Base-by-base conservation (phyloP, 2,329 filamentous ascomycete genomes). In the Penicillium polonicum region DNA sequence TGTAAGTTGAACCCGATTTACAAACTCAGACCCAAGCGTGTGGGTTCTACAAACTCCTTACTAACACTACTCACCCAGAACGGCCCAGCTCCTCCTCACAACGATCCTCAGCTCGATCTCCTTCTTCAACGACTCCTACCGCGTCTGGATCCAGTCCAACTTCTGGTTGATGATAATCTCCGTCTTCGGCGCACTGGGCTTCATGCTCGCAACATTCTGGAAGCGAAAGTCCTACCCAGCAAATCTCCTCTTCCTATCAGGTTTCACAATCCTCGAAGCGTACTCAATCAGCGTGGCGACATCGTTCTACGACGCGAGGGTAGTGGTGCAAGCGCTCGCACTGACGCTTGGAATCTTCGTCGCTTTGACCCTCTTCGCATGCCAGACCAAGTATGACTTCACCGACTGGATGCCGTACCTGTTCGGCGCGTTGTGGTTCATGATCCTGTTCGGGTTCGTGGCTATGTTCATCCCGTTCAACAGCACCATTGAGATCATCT, bases 341-440 rank as follows among this genome's bases (percentile, higher is more conserved):
- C 86, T 99, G 57, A 99, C 94, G 1, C 74, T 86, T 10, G 85
- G 80, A 52, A 85, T 88, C 67, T 88, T 88, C 68, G 76, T 87
- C 45, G 83, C 81, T 31, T 74, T 88, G 57, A 87, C 84, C 3
- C 76, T 92, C 44, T 97, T 99, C 74, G 94, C 94, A 49, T 96
- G 92, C 84, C 94, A 99, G 81, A 90, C 90, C 64, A 96, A 95
- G 76, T 99, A 99, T 73, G 94, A 99, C 80, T 99, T 99, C 74
- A 97, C 93, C 1, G 88, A 86, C 63, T 99, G 94, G 93, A 90
- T 93, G 81, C 93, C 94, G 19, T 97, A 97, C 74, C 85, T 97
- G 4, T 95, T 95, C 70, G 92, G 92, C 58, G 88, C 83, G 0
- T 83, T 99, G 19, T 97, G 94, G 94, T 88, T 90, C 7, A 78